These are phyloP conservation scores for Plasmodium chabaudi DNA, from an alignment of 169 alveolate species.

Conservation along the genomic window DNA sequence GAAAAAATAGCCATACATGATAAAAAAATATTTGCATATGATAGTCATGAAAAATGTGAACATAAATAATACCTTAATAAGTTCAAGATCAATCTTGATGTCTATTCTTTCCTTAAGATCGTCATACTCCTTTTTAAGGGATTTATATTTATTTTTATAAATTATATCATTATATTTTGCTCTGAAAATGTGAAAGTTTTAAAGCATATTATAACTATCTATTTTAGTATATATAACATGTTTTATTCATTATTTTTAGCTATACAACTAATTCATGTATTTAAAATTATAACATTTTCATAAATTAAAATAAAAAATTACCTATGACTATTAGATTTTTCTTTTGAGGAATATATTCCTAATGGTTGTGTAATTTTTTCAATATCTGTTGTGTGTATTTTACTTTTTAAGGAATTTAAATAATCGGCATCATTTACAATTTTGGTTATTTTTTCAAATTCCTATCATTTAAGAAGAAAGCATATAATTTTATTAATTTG, in stretches of 20 bases:
- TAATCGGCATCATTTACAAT: conserved; percentile 32
- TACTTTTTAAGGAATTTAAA: conserved; percentile 33
- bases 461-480: conserved; percentile 21
- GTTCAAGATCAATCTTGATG: conserved; percentile 38
- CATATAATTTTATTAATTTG: not conserved
- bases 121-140: conserved; percentile 40
- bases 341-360: conserved; percentile 23
- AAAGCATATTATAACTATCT: not conserved
- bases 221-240: not conserved
- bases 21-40: too few species aligned
- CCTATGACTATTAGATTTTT: conserved; percentile 7
- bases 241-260: not conserved
- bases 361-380: conserved; percentile 31
- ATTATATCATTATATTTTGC: not conserved
- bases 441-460: conserved; percentile 45
- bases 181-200: not conserved
- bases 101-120: conserved; percentile 44
- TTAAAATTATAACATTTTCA: not conserved
- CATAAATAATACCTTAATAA: conserved; percentile 20
- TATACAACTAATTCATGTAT: not conserved
- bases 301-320: not conserved
- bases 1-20: too few species aligned
- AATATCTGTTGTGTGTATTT: conserved; percentile 14
- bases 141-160: conserved; percentile 37
- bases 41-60: not conserved